Evolutionary conservation across 1,284 basidiomycete species (phyloP).

Genomic region (Pseudozyma tsukubaensis): DNA sequence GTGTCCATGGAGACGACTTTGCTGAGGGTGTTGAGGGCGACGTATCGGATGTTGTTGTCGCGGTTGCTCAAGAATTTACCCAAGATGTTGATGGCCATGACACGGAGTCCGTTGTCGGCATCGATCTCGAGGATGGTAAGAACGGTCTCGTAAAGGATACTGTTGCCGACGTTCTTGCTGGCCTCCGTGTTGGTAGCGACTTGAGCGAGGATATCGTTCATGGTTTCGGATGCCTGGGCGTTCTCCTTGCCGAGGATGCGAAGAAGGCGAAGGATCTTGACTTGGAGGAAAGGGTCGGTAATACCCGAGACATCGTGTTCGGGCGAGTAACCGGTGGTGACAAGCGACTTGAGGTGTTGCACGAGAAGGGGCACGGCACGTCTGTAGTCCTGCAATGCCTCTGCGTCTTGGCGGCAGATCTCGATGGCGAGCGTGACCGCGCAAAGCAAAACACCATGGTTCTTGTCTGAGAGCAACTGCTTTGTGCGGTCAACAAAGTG

Average conservation of each 20-base stretch:
- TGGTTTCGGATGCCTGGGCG: conserved; percentile 84
- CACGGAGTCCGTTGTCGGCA: conserved; percentile 91
- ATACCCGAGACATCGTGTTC: conserved; percentile 99
- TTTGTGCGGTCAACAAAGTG: conserved; percentile 91
- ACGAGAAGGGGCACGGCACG: conserved; percentile 93
- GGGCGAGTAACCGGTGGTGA: conserved; percentile 96
- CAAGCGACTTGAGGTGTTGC: conserved; percentile 92
- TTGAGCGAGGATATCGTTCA: conserved; percentile 99
- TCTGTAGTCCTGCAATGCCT: conserved; percentile 84
- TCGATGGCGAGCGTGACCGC: conserved; percentile 94
- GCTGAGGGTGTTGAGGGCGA: conserved; percentile 97
- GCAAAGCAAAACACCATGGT: conserved; percentile 94
- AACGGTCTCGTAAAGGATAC: conserved; percentile 97
- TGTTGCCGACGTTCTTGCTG: conserved; percentile 97
- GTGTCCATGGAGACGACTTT: conserved; percentile 99
- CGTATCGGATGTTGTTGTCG: conserved; percentile 98
- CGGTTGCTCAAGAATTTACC: conserved; percentile 98
- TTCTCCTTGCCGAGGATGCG: conserved; percentile 88
- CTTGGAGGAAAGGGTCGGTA: conserved; percentile 97
- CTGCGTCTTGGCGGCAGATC: conserved; percentile 85
- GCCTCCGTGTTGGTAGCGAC: conserved; percentile 99
- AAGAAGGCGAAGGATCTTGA: conserved; percentile 94
- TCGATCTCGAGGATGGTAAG: conserved; percentile 98
- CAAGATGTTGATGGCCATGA: conserved; percentile 99
- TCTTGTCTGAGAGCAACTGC: conserved; percentile 90